Evolutionary conservation across 331 rosid species (phyloP).

Genomic region (Pyrus hybrid): DNA sequence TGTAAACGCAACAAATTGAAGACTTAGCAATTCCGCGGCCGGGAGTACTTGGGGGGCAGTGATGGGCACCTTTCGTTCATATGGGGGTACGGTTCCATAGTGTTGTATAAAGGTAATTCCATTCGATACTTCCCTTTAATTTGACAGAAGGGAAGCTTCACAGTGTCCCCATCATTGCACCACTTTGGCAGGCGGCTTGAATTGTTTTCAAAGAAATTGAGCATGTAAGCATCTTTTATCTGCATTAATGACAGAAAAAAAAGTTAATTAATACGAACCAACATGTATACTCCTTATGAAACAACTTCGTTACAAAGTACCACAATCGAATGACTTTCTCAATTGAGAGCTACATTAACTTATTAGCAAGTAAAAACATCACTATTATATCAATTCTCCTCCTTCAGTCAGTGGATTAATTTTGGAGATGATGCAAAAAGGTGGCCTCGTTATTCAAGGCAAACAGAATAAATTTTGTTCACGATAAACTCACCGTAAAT

Average conservation of each 20-base stretch:
- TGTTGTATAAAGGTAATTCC: constrained; percentile 82
- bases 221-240: constrained; percentile 91
- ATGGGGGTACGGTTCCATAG: constrained; percentile 60
- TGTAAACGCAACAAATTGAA: not conserved
- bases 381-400: not conserved
- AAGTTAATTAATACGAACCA: not conserved
- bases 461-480: constrained; percentile 2
- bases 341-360: not conserved
- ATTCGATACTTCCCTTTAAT: constrained; percentile 78
- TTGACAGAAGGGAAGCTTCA: constrained; percentile 89
- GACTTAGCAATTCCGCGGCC: constrained; percentile 50
- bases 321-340: not conserved
- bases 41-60: constrained; percentile 65
- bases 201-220: constrained; percentile 75
- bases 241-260: constrained; percentile 30
- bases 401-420: not conserved
- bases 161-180: constrained; percentile 77
- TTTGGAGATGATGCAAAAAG: not conserved
- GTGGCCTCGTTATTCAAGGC: not conserved
- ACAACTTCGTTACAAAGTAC: not conserved
- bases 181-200: constrained; percentile 79
- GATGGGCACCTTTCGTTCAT: constrained; percentile 97
- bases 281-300: not conserved
- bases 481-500: constrained; percentile 66
- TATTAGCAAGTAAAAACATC: not conserved